These are phyloP conservation scores for Neurospora sp. DNA, from an alignment of 495 filamentous ascomycete genomes.

Conservation along the genomic window DNA sequence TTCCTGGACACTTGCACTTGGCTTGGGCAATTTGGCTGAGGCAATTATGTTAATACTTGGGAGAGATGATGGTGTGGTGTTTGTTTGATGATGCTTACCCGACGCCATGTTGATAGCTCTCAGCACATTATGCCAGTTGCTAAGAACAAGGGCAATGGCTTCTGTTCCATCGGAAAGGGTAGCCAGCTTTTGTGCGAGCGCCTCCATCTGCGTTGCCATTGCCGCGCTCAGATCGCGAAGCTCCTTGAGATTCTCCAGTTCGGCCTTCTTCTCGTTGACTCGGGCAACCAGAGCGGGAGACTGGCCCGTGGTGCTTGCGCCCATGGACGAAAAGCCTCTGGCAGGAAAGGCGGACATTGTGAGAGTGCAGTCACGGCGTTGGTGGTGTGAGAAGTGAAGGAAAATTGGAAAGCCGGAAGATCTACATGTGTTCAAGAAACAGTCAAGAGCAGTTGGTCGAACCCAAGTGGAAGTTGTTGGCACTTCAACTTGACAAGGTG, in stretches of 20 bases:
- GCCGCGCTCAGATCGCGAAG: slow-evolving; percentile 80
- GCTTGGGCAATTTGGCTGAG: slow-evolving; percentile 40
- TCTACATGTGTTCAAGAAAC: background rate
- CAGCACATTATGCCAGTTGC: slow-evolving; percentile 95
- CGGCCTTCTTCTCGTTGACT: slow-evolving; percentile 87
- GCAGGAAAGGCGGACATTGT: slow-evolving; percentile 30
- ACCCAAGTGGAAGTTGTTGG: background rate
- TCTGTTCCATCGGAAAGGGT: slow-evolving; percentile 90
- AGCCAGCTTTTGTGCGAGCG: slow-evolving; percentile 73
- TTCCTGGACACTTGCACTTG: slow-evolving; percentile 25
- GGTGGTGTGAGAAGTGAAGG: background rate
- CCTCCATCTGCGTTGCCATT: slow-evolving; percentile 84
- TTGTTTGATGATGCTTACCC: slow-evolving; percentile 45
- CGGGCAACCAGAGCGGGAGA: slow-evolving; percentile 75
- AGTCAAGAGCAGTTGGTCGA: background rate
- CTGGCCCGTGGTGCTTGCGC: slow-evolving; percentile 48
- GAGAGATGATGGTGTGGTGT: background rate
- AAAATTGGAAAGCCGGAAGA: background rate
- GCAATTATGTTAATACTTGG: background rate
- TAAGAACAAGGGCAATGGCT: slow-evolving; percentile 61
- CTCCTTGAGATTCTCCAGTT: slow-evolving; percentile 81
- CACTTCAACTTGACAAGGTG: background rate
- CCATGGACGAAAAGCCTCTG: slow-evolving; percentile 48
- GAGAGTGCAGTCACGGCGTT: slow-evolving; percentile 1
- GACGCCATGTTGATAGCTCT: slow-evolving; percentile 92